Percentiles rank a stretch among this genome's conserved stretches.
These are phyloP conservation scores for Solanum lignicaule DNA, from an alignment of 257 asterid genomes.

Conservation along the genomic window DNA sequence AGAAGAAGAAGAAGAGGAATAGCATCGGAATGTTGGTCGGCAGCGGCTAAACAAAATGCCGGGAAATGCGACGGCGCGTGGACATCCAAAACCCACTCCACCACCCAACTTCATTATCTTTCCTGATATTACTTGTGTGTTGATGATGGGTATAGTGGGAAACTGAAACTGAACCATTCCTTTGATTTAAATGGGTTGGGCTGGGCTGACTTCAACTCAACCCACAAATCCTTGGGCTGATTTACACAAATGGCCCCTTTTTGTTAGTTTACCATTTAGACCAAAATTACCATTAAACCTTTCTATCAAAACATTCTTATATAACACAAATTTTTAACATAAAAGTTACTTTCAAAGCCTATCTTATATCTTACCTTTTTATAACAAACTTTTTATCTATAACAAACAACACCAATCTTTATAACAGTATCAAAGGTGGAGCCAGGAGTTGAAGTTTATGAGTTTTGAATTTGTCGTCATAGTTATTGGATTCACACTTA, in stretches of 20 bases:
- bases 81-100: conserved; percentile 58
- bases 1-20: conserved; percentile 37
- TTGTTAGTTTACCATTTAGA: background rate
- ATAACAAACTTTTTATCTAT: too few species aligned
- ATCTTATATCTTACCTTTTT: too few species aligned
- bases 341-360: too few species aligned
- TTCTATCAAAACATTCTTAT: background rate
- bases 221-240: background rate
- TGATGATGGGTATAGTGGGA: background rate
- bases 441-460: background rate
- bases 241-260: background rate
- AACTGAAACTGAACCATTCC: background rate
- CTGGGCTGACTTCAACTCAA: background rate
- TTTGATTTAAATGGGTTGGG: background rate
- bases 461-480: background rate
- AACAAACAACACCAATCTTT: too few species aligned
- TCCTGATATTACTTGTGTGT: background rate
- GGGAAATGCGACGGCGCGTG: conserved; percentile 67
- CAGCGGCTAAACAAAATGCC: conserved; percentile 30
- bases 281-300: background rate
- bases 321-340: too few species aligned
- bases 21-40: conserved; percentile 46
- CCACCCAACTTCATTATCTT: conserved; percentile 52
- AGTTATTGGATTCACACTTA: background rate
- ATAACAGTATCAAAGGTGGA: background rate